Base-by-base conservation (phyloP, 83 land plant species). In the Picea engelmannii region DNA sequence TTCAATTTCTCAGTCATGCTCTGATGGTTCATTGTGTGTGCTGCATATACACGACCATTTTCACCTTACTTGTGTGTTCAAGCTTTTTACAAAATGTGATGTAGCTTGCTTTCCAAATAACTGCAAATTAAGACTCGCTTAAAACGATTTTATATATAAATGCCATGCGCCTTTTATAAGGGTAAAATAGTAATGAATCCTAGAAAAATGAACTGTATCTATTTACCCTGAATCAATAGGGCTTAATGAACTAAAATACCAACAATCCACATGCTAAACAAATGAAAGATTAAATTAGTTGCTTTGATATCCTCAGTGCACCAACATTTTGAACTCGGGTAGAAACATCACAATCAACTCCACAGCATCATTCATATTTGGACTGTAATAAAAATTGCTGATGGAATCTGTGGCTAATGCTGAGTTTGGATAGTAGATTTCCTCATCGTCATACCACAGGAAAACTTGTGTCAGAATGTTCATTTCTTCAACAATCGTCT, bases 21-120 rank as follows among this genome's bases (percentile, higher is more conserved):
- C 70, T 94, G 58, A 78, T 86, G 89, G 83, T 96, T 94, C 82
- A 96, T 91, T 10, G 98, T 92, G 85, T 94, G 13, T 0, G 11
- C 2, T 11, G 58, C 58, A 52, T 0, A 52, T 52, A 11, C 58
- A 52, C 2, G 3, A 9, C 86, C 85, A 96, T 85, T 59, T 86
- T 87, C 90, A 96, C 81, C 80, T 88, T 92, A 88, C 88, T 87
- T 73, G 86, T 82, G 42, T 94, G 80, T 79, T 84, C 89, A 20
- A 91, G 88, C 91, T 93, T 80, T 85, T 49, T 84, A 0, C 61
- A 91, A 86, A 5, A 79, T 82, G 42, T 94, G 80, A 78, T 84
- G 87, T 23, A 92, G 88, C 91, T 93, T 80, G 84, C 10, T 84
- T 1, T 52, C 89, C 23, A 95, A 62, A 82, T 92, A 67, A 83